phyloP scores from a whole-genome alignment of 2,329 filamentous ascomycete genomes.

The Endocalyx cinctus region DNA sequence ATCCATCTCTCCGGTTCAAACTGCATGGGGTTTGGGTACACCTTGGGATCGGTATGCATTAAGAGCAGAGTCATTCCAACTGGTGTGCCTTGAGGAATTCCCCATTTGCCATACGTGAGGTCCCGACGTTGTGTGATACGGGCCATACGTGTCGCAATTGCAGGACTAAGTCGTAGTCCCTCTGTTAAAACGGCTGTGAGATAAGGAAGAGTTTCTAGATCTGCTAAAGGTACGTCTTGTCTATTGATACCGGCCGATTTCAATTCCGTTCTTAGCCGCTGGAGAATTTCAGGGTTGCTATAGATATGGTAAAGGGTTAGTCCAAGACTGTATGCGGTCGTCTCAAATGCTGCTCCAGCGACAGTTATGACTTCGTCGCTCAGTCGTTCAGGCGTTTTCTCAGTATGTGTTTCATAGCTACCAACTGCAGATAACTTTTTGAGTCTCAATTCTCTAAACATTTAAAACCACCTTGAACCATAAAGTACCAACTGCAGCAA shows the following conservation, averaged over 20 bases:
- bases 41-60: constrained; percentile 16
- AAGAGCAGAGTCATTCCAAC: constrained; percentile 19
- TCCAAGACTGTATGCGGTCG: constrained; percentile 1
- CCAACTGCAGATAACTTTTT: too few species aligned
- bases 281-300: constrained; percentile 1
- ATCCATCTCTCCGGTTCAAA: constrained; percentile 23
- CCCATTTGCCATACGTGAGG: constrained; percentile 13
- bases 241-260: not conserved
- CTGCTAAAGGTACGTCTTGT: not conserved
- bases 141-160: constrained; percentile 34
- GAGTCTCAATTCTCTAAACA: too few species aligned
- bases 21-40: constrained; percentile 12
- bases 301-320: constrained; percentile 1
- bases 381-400: constrained; percentile 2
- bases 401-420: too few species aligned
- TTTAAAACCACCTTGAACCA: too few species aligned
- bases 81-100: constrained; percentile 17
- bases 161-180: constrained; percentile 38
- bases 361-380: constrained; percentile 2
- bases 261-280: constrained; percentile 1
- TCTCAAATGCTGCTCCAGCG: constrained; percentile 5
- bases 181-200: constrained; percentile 40
- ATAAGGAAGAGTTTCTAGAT: constrained; percentile 24
- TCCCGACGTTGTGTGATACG: constrained; percentile 31
- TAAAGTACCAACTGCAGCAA: too few species aligned